phyloP scores from a whole-genome alignment of 768 basidiomycete species.

The Amanita rimosa region DNA sequence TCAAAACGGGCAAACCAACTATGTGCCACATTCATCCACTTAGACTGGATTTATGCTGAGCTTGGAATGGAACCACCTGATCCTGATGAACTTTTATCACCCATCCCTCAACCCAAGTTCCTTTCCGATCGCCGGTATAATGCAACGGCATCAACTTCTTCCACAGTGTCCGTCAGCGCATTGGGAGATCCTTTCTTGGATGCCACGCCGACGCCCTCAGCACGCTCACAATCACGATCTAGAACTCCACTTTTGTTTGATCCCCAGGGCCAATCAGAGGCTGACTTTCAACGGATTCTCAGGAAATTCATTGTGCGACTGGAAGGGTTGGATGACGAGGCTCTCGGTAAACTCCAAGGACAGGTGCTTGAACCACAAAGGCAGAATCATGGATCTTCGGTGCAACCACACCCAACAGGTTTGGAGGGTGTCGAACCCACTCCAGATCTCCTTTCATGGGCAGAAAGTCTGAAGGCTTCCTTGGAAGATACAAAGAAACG shows the following conservation, averaged over 20 bases:
- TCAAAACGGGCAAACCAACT: conserved; percentile 57
- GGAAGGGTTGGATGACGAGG: conserved; percentile 46
- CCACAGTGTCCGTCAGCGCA: conserved; percentile 23
- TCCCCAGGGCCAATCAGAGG: conserved; percentile 23
- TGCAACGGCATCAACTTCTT: conserved; percentile 20
- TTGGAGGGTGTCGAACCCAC: conserved; percentile 77
- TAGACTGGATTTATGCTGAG: conserved; percentile 77
- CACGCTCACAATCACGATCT: conserved; percentile 27
- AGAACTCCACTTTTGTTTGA: conserved; percentile 26
- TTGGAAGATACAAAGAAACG: conserved; percentile 65
- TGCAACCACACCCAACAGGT: conserved; percentile 28
- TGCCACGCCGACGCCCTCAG: conserved; percentile 40
- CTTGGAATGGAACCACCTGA: conserved; percentile 63
- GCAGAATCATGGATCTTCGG: conserved; percentile 4
- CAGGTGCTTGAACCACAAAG: background rate
- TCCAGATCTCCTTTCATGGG: conserved; percentile 63
- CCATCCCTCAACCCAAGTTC: conserved; percentile 15
- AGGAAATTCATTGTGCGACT: conserved; percentile 50
- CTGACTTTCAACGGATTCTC: conserved; percentile 48
- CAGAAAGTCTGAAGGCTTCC: conserved; percentile 39
- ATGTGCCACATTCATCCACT: conserved; percentile 53
- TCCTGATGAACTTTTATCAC: conserved; percentile 26
- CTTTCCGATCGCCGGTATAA: conserved; percentile 12
- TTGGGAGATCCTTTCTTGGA: conserved; percentile 37
- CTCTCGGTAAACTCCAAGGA: conserved; percentile 21